phyloP scores from a whole-genome alignment of 768 basidiomycete species.

The Hypholoma fasciculare region DNA sequence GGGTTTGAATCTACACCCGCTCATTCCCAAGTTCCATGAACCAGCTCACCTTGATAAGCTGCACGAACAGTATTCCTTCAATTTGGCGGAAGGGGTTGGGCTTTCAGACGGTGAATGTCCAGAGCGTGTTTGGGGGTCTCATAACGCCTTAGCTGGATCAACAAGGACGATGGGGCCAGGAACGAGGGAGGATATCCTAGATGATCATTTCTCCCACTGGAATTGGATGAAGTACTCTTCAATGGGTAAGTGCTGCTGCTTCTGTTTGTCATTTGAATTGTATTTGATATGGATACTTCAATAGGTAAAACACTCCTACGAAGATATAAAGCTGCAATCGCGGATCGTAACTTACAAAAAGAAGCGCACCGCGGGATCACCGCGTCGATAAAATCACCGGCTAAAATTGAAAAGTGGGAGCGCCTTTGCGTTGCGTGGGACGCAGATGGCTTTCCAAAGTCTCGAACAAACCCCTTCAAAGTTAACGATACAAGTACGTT shows the following conservation, averaged over 20 bases:
- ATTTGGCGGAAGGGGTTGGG: slow-evolving; percentile 22
- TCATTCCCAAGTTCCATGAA: slow-evolving; percentile 30
- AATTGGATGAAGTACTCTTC: slow-evolving; percentile 26
- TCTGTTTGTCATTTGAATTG: neutral
- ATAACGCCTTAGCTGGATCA: slow-evolving; percentile 24
- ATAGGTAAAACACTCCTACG: slow-evolving; percentile 1
- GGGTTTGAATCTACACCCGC: neutral
- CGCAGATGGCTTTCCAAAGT: slow-evolving; percentile 4
- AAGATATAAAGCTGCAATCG: slow-evolving; percentile 1
- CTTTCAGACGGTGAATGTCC: slow-evolving; percentile 31
- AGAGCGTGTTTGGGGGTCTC: slow-evolving; percentile 30
- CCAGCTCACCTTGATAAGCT: slow-evolving; percentile 20
- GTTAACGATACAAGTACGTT: too few species aligned
- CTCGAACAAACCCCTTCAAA: neutral
- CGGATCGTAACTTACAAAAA: slow-evolving; percentile 7
- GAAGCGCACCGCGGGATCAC: slow-evolving; percentile 11
- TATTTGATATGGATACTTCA: neutral
- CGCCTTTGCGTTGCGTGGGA: slow-evolving; percentile 1
- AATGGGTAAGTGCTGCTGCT: neutral
- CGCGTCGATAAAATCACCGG: neutral
- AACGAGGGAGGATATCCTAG: slow-evolving; percentile 2
- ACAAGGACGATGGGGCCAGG: slow-evolving; percentile 35
- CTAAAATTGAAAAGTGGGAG: neutral
- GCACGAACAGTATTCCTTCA: slow-evolving; percentile 26
- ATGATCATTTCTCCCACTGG: slow-evolving; percentile 12